Evolutionary conservation across 257 asterid species (phyloP).

Genomic region (Verbena officinalis): DNA sequence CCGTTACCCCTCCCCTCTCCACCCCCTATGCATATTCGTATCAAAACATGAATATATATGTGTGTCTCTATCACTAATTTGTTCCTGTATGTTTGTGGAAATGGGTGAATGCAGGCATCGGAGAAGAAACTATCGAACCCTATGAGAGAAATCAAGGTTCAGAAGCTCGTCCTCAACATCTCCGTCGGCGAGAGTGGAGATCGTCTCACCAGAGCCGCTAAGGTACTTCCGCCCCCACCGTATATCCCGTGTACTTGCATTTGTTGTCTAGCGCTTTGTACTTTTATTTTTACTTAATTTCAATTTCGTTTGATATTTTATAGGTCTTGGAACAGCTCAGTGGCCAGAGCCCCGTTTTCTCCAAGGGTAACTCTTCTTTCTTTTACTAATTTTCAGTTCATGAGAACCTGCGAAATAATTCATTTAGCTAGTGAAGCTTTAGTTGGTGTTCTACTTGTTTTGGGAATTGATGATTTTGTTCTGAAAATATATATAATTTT

Average conservation of each 20-base stretch:
- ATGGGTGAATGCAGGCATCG: slow-evolving; percentile 50
- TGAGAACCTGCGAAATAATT: background rate
- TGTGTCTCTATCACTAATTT: background rate
- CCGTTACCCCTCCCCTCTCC: background rate
- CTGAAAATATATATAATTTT: too few species aligned
- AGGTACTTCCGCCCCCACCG: too few species aligned
- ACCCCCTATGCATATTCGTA: background rate
- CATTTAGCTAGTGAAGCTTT: background rate
- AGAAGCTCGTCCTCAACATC: slow-evolving; percentile 68
- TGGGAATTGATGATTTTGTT: background rate
- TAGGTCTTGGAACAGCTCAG: slow-evolving; percentile 67
- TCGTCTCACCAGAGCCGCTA: slow-evolving; percentile 65
- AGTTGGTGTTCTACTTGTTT: too few species aligned
- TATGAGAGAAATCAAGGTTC: slow-evolving; percentile 71
- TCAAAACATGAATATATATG: background rate
- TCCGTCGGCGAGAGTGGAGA: slow-evolving; percentile 76
- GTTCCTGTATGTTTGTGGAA: slow-evolving; percentile 6
- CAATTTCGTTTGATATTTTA: too few species aligned
- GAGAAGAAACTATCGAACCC: slow-evolving; percentile 65
- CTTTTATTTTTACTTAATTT: background rate
- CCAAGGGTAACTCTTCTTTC: slow-evolving; percentile 45
- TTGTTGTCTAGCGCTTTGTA: background rate
- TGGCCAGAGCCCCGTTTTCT: slow-evolving; percentile 62
- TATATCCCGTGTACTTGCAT: background rate
- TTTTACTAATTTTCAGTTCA: background rate